Percentiles rank a stretch among this genome's conserved stretches.
phyloP scores from a whole-genome alignment of 805 yeast genomes.

The Metschnikowia drakensbergensis region DNA sequence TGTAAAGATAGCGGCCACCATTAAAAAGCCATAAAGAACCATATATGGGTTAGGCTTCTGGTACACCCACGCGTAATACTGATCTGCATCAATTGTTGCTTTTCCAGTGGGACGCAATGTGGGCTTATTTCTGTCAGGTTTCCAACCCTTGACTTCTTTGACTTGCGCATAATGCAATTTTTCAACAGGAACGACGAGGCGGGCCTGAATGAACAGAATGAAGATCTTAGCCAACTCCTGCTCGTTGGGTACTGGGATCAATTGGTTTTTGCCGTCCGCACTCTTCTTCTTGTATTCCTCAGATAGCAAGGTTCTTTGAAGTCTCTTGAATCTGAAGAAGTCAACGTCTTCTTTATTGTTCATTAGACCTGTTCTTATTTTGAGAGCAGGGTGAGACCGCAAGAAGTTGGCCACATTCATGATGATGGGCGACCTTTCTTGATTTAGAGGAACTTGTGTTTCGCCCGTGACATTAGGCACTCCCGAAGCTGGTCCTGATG shows the following conservation, averaged over 20 bases:
- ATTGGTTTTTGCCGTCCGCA: conserved; percentile 41
- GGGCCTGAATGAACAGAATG: conserved; percentile 64
- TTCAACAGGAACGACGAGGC: conserved; percentile 68
- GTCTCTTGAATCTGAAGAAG: conserved; percentile 84
- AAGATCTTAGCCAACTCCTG: conserved; percentile 60
- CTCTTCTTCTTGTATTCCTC: conserved; percentile 61
- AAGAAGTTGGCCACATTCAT: conserved; percentile 68
- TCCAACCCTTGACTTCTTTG: conserved; percentile 51
- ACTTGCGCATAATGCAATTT: conserved; percentile 71
- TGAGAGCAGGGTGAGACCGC: conserved; percentile 61
- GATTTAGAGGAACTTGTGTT: conserved; percentile 16
- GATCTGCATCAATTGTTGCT: conserved; percentile 59
- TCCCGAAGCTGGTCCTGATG: conserved; percentile 9
- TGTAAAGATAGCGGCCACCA: conserved; percentile 59
- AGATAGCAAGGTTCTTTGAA: conserved; percentile 69
- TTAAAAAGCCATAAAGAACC: conserved; percentile 58
- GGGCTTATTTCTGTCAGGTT: conserved; percentile 63
- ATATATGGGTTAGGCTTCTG: conserved; percentile 67
- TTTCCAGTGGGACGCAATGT: conserved; percentile 50
- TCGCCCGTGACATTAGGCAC: conserved; percentile 10
- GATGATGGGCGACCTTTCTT: conserved; percentile 48
- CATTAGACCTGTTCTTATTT: conserved; percentile 77
- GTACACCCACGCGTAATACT: conserved; percentile 82
- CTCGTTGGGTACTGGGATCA: conserved; percentile 43
- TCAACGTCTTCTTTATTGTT: conserved; percentile 66